These are phyloP conservation scores for Yarrowia porcina DNA, from an alignment of 805 yeast genomes.

Conservation along the genomic window DNA sequence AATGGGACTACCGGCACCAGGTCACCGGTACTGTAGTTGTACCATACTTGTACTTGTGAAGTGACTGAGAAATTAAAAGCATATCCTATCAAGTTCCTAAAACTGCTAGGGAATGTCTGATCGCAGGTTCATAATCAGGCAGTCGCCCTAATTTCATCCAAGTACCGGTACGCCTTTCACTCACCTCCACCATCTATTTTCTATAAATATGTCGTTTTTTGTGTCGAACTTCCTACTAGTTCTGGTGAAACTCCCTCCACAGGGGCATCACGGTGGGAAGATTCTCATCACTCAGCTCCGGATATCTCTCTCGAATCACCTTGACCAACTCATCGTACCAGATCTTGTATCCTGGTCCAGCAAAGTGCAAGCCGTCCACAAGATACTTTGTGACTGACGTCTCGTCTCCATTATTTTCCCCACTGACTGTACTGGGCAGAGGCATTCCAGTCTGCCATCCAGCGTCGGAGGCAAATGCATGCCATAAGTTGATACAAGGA, in stretches of 20 bases:
- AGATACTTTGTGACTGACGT: constrained; percentile 36
- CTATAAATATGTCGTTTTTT: too few relatives aligned
- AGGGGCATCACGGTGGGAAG: constrained; percentile 33
- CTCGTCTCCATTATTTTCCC: constrained; percentile 21
- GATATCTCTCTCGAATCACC: constrained; percentile 45
- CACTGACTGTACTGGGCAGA: constrained; percentile 31
- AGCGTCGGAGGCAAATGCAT: constrained; percentile 42
- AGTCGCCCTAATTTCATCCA: too few relatives aligned
- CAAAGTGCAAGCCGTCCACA: constrained; percentile 60
- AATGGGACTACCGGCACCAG: too few relatives aligned
- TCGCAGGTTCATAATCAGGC: too few relatives aligned
- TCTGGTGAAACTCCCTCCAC: constrained; percentile 32
- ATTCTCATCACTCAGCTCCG: constrained; percentile 41
- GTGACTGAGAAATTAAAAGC: too few relatives aligned
- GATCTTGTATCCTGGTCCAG: constrained; percentile 52
- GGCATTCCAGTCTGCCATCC: constrained; percentile 42
- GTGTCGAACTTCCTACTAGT: not conserved
- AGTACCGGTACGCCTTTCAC: too few relatives aligned
- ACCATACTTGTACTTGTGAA: too few relatives aligned
- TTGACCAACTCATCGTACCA: constrained; percentile 46
- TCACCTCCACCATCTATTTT: too few relatives aligned
- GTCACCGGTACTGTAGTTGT: too few relatives aligned
- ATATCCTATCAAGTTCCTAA: too few relatives aligned
- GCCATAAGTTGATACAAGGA: constrained; percentile 58
- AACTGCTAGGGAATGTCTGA: too few relatives aligned